These are phyloP conservation scores for Mycena indigotica DNA, from an alignment of 768 basidiomycete genomes.

Conservation along the genomic window DNA sequence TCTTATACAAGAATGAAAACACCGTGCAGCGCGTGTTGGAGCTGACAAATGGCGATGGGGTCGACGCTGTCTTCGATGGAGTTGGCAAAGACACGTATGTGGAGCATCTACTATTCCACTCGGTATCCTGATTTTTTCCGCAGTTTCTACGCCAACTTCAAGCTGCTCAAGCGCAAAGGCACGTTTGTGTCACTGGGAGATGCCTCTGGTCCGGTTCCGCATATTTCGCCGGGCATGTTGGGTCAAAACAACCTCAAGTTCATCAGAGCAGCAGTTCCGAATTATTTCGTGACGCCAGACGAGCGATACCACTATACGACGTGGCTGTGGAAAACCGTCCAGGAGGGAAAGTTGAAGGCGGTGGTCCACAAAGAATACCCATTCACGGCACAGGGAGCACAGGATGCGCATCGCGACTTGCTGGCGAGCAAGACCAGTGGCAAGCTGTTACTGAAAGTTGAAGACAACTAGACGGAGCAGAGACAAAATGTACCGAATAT, in stretches of 20 bases:
- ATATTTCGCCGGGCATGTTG: constrained; percentile 74
- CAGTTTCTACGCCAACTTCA: constrained; percentile 80
- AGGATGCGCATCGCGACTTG: constrained; percentile 77
- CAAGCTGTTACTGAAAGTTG: constrained; percentile 73
- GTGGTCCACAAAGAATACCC: constrained; percentile 77
- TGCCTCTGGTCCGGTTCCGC: constrained; percentile 81
- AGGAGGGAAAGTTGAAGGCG: constrained; percentile 62
- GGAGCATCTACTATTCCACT: neutral
- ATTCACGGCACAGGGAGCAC: constrained; percentile 79
- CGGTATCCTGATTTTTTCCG: too few species aligned
- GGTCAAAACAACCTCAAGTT: constrained; percentile 81
- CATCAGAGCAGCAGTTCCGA: constrained; percentile 68
- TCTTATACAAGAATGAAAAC: constrained; percentile 76
- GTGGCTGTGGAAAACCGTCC: constrained; percentile 64
- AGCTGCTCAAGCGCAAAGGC: constrained; percentile 81
- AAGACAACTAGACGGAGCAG: neutral
- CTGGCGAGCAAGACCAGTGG: constrained; percentile 77
- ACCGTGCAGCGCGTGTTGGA: constrained; percentile 73
- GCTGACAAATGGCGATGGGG: constrained; percentile 77
- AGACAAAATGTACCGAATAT: too few species aligned
- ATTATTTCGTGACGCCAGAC: constrained; percentile 73
- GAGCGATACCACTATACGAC: constrained; percentile 65
- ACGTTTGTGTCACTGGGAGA: constrained; percentile 91
- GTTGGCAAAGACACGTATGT: constrained; percentile 93
- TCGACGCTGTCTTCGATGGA: constrained; percentile 89